A percentile compares a stretch with the other conserved stretches of the same genome.
Evolutionary conservation across 2,329 filamentous ascomycete genomes (phyloP).

Genomic region (Colletotrichum sp.): DNA sequence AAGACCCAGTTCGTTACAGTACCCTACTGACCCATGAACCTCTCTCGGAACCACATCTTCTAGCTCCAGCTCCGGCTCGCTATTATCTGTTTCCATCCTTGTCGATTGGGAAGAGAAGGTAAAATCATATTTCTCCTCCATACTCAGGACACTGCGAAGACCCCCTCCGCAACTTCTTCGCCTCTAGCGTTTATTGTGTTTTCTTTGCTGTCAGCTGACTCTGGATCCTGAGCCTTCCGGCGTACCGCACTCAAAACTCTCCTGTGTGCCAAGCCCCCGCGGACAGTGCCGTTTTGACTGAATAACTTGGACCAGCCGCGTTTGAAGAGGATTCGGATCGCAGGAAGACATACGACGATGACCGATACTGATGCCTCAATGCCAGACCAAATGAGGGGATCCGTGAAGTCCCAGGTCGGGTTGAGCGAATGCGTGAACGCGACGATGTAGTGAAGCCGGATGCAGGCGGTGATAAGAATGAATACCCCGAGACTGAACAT

Average conservation of each 20-base stretch:
- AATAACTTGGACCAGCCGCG: slow-evolving; percentile 12
- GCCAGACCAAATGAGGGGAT: slow-evolving; percentile 45
- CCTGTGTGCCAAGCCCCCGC: neutral
- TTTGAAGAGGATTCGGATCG: slow-evolving; percentile 34
- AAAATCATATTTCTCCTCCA: neutral
- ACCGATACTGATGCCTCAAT: slow-evolving; percentile 45
- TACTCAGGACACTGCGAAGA: neutral
- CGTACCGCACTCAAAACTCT: neutral
- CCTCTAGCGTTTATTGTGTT: neutral
- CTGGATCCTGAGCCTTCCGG: neutral
- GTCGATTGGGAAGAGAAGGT: neutral
- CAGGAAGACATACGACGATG: slow-evolving; percentile 44
- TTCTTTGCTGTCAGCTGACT: neutral
- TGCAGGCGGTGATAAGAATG: slow-evolving; percentile 36
- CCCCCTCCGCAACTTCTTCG: neutral
- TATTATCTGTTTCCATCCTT: slow-evolving; percentile 22
- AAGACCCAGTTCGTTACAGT: too few species aligned
- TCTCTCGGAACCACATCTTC: neutral
- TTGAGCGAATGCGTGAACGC: slow-evolving; percentile 35
- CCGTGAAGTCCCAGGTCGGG: slow-evolving; percentile 45
- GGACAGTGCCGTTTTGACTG: neutral
- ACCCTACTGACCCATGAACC: neutral
- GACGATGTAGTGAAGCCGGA: slow-evolving; percentile 38
- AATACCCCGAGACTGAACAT: slow-evolving; percentile 43
- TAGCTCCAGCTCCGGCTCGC: slow-evolving; percentile 28